Conservation (phyloP, 2,329 filamentous ascomycete species). For the Rutstroemia sp. region DNA sequence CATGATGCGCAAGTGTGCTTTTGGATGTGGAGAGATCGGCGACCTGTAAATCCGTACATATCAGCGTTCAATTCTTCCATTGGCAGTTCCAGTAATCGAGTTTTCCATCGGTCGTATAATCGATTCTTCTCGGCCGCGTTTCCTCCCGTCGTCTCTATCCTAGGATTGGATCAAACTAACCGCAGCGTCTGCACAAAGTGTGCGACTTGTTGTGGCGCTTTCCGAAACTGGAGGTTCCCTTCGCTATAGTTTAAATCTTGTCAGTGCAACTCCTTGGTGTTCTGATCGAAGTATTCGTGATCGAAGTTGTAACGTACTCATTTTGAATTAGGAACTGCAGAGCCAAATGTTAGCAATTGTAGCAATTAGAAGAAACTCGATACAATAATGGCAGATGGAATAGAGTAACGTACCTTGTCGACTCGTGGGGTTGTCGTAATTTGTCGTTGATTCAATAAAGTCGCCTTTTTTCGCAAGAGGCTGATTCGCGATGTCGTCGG, state of each 20-base stretch:
- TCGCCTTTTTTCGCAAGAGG: slow-evolving; percentile 3
- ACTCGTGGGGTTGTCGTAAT: slow-evolving; percentile 7
- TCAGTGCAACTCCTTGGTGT: slow-evolving; percentile 8
- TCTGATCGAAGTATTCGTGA: slow-evolving; percentile 1
- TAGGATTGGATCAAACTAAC: slow-evolving; percentile 23
- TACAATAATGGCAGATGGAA: background rate
- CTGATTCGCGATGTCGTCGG: background rate
- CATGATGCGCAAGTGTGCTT: slow-evolving; percentile 96
- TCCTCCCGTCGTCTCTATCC: slow-evolving; percentile 21
- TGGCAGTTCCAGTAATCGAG: background rate
- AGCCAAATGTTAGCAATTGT: slow-evolving; percentile 1
- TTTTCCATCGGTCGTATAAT: slow-evolving; percentile 4
- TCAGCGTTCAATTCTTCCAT: slow-evolving; percentile 17
- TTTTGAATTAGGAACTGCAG: slow-evolving; percentile 27
- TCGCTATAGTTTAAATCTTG: slow-evolving; percentile 20
- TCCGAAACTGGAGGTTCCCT: slow-evolving; percentile 29
- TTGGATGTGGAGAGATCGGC: slow-evolving; percentile 97
- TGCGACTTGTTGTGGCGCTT: slow-evolving; percentile 32
- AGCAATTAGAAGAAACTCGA: background rate
- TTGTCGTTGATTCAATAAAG: slow-evolving; percentile 6
- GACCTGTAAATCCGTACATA: slow-evolving; percentile 48
- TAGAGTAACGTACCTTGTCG: slow-evolving; percentile 3
- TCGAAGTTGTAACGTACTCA: slow-evolving; percentile 25
- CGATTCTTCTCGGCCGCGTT: background rate
- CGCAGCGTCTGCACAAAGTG: slow-evolving; percentile 32